These are phyloP conservation scores for Colletotrichum sp. DNA, from an alignment of 2,329 filamentous ascomycete genomes.

Conservation along the genomic window DNA sequence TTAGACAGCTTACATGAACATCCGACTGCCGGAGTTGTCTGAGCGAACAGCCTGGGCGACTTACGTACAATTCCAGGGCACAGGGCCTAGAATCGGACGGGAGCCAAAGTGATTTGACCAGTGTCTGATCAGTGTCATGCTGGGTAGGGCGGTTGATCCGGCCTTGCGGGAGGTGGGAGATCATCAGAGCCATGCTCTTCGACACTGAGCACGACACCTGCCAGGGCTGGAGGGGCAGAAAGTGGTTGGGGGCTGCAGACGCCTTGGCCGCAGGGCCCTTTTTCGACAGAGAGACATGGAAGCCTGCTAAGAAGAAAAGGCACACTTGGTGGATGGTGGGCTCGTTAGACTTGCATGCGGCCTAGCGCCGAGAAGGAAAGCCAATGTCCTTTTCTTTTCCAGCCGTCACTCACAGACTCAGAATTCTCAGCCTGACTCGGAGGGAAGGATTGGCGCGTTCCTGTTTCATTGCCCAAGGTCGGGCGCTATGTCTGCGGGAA, in stretches of 20 bases:
- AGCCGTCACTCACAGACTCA: neutral
- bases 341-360: constrained; percentile 1
- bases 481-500: neutral
- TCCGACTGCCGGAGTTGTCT: neutral
- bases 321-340: neutral
- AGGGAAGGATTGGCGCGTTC: constrained; percentile 1
- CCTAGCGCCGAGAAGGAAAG: neutral
- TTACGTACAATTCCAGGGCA: neutral
- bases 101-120: neutral
- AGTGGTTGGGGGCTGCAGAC: neutral
- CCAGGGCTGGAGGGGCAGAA: neutral
- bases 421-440: neutral
- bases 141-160: neutral
- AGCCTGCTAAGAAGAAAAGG: neutral
- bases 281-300: neutral
- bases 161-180: neutral
- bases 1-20: neutral
- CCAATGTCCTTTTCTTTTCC: neutral
- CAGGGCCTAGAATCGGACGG: neutral
- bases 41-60: neutral
- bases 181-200: neutral
- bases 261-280: neutral
- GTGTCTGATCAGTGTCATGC: neutral
- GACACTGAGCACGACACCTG: neutral
- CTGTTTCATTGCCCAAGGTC: neutral